These are phyloP conservation scores for Speleostelium caveatum DNA, from an alignment of 78 protist genomes.

Conservation along the genomic window DNA sequence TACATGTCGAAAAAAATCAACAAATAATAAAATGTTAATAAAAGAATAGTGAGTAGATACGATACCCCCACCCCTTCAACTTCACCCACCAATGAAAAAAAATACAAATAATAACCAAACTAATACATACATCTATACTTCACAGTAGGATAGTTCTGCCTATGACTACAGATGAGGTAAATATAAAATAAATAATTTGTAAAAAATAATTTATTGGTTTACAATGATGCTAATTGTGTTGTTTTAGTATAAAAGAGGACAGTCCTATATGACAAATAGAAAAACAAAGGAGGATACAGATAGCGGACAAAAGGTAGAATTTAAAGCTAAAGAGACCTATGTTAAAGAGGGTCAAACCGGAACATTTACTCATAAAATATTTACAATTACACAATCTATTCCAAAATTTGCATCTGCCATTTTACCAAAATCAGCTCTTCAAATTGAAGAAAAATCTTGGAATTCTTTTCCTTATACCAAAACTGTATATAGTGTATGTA, in stretches of 20 bases:
- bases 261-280: conserved; percentile 22
- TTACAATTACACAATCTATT: conserved; percentile 30
- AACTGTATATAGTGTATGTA: conserved; percentile 67
- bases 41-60: conserved; percentile 20
- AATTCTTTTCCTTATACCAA: conserved; percentile 90
- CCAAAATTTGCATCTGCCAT: conserved; percentile 72
- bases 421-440: conserved; percentile 83
- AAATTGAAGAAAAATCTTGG: conserved; percentile 93
- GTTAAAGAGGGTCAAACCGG: conserved; percentile 46
- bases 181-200: conserved; percentile 11
- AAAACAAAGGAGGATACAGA: conserved; percentile 31
- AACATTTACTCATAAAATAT: conserved; percentile 49
- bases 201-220: conserved; percentile 34
- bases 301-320: conserved; percentile 32
- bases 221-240: too few relatives aligned
- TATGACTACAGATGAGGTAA: conserved; percentile 59
- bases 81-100: not conserved
- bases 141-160: conserved; percentile 70
- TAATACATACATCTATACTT: too few relatives aligned
- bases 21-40: conserved; percentile 10
- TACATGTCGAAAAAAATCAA: not conserved
- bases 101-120: not conserved
- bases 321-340: conserved; percentile 25
- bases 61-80: too few relatives aligned
- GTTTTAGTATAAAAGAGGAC: conserved; percentile 38